phyloP scores from a whole-genome alignment of 108 stramenopile species.

The Nitzschia sp. region DNA sequence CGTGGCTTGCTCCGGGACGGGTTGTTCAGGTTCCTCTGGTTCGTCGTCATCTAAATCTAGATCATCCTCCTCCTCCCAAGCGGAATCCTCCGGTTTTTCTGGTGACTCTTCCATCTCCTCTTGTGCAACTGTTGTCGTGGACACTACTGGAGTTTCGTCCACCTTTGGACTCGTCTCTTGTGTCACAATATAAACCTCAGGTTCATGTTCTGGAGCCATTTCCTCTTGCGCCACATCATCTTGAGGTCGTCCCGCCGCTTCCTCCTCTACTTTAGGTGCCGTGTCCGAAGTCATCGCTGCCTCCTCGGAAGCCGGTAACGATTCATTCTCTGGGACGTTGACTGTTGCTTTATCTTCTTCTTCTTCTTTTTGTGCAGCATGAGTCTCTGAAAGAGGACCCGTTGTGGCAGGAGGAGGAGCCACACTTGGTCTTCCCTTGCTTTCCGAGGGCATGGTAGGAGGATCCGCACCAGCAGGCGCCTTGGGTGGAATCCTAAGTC shows the following conservation, averaged over 20 bases:
- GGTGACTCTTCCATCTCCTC: neutral
- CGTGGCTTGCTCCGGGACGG: neutral
- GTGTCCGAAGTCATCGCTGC: neutral
- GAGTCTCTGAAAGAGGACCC: no score
- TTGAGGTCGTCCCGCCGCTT: no score
- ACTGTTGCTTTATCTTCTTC: no score
- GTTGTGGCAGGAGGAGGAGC: neutral
- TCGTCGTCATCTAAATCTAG: constrained; percentile 13
- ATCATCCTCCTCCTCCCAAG: constrained; percentile 13
- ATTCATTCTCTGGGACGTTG: no score
- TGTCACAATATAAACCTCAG: no score
- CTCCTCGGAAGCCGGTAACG: neutral
- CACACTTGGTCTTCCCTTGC: neutral
- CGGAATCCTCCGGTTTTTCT: neutral
- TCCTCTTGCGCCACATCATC: no score
- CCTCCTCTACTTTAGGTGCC: neutral
- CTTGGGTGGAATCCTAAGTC: constrained; percentile 1
- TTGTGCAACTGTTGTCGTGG: neutral
- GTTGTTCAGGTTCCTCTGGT: neutral
- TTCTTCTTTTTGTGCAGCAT: no score
- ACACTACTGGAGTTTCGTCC: neutral
- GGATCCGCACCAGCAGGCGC: neutral
- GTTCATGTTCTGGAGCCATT: no score
- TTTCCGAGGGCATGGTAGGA: neutral
- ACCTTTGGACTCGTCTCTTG: neutral